phyloP scores from a whole-genome alignment of 768 basidiomycete genomes.

The Boletus eberwhitei region DNA sequence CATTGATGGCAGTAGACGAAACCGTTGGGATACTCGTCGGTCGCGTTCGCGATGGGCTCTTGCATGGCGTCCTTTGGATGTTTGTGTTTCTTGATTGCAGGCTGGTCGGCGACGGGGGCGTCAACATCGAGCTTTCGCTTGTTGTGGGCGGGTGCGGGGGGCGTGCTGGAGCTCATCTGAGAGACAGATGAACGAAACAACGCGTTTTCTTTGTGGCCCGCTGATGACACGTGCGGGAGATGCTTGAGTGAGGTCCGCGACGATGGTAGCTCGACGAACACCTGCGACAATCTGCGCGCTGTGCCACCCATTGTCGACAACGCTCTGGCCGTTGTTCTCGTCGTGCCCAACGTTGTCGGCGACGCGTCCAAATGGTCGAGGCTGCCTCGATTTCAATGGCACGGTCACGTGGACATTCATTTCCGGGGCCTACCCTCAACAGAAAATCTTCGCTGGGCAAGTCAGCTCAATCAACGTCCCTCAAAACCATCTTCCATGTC shows the following conservation, averaged over 20 bases:
- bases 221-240: constrained; percentile 27
- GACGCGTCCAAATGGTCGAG: constrained; percentile 20
- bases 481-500: constrained; percentile 49
- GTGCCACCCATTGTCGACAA: constrained; percentile 19
- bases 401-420: constrained; percentile 28
- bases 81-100: constrained; percentile 20
- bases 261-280: constrained; percentile 59
- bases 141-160: constrained; percentile 27
- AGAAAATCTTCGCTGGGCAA: constrained; percentile 18
- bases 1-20: constrained; percentile 72
- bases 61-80: constrained; percentile 27
- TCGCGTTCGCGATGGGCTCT: constrained; percentile 18
- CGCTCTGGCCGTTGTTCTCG: constrained; percentile 10
- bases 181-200: constrained; percentile 36
- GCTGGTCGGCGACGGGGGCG: constrained; percentile 13
- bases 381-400: constrained; percentile 17
- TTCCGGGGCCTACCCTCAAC: constrained; percentile 32
- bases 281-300: constrained; percentile 38
- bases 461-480: neutral
- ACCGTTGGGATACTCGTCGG: constrained; percentile 35
- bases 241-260: constrained; percentile 23
- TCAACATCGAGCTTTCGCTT: constrained; percentile 51
- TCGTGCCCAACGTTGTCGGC: constrained; percentile 14
- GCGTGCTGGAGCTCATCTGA: constrained; percentile 32
- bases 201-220: constrained; percentile 45